phyloP scores from a whole-genome alignment of 805 yeast species.

The Lipomyces chichibuensis region DNA sequence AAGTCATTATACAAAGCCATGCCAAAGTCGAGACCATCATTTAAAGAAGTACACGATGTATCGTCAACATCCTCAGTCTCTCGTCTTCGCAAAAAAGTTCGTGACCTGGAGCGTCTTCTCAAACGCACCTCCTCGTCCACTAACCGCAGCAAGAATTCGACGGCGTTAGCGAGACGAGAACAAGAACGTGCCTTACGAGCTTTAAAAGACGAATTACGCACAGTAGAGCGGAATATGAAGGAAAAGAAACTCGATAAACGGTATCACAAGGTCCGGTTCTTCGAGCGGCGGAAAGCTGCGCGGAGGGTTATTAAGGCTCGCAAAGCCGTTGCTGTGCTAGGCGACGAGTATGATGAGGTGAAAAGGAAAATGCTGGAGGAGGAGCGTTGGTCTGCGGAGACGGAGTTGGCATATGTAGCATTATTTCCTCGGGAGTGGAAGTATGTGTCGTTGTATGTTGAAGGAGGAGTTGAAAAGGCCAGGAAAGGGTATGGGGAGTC shows the following conservation, averaged over 20 bases:
- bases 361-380: slow-evolving; percentile 3
- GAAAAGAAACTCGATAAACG: slow-evolving; percentile 62
- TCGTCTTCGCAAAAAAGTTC: slow-evolving; percentile 77
- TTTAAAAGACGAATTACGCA: slow-evolving; percentile 58
- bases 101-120: slow-evolving; percentile 79
- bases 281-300: slow-evolving; percentile 44
- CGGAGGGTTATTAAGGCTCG: slow-evolving; percentile 29
- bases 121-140: slow-evolving; percentile 42
- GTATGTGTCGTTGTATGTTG: slow-evolving; percentile 37
- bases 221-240: slow-evolving; percentile 51
- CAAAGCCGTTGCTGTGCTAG: slow-evolving; percentile 4
- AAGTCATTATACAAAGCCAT: neutral
- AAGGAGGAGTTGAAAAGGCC: slow-evolving; percentile 17
- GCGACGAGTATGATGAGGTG: slow-evolving; percentile 12
- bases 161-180: slow-evolving; percentile 51
- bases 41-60: slow-evolving; percentile 13
- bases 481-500: slow-evolving; percentile 11
- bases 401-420: slow-evolving; percentile 34
- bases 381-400: slow-evolving; percentile 19
- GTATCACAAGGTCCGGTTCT: slow-evolving; percentile 92
- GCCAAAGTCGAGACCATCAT: slow-evolving; percentile 9
- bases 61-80: slow-evolving; percentile 20
- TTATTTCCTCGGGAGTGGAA: slow-evolving; percentile 34
- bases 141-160: slow-evolving; percentile 61
- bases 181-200: slow-evolving; percentile 73